Evolutionary conservation across 768 basidiomycete genomes (phyloP).

Genomic region (Mycena filopes): DNA sequence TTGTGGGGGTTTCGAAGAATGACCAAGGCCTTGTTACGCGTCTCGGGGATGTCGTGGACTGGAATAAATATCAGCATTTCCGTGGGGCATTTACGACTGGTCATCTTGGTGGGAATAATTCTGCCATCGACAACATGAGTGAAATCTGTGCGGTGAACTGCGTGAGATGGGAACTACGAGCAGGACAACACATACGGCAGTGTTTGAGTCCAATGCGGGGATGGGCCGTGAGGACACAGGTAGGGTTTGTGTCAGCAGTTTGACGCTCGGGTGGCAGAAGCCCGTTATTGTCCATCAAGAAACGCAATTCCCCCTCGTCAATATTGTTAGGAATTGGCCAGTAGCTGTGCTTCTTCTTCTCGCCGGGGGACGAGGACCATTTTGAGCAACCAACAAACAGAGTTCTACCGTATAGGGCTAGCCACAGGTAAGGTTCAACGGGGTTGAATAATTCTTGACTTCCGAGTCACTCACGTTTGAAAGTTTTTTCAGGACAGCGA

Average conservation of each 20-base stretch:
- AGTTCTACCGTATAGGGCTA: neutral
- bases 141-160: neutral
- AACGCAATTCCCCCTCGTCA: neutral
- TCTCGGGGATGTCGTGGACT: neutral
- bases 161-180: too few species aligned
- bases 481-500: conserved; percentile 1
- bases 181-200: conserved; percentile 7
- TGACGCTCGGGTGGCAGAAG: neutral
- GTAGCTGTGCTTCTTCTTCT: neutral
- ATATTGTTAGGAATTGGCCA: neutral
- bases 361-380: neutral
- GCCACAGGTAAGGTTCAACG: neutral
- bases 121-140: neutral
- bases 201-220: conserved; percentile 4
- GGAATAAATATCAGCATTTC: neutral
- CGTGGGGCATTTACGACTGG: neutral
- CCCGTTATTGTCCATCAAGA: conserved; percentile 13
- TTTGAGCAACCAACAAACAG: conserved; percentile 20
- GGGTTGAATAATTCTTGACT: too few species aligned
- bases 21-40: neutral
- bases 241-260: neutral
- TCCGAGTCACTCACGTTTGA: neutral
- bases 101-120: neutral
- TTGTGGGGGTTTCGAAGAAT: conserved; percentile 10
- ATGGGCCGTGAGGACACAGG: conserved; percentile 15